phyloP scores from a whole-genome alignment of 306 rosid genomes.

The Cicer bijugum region DNA sequence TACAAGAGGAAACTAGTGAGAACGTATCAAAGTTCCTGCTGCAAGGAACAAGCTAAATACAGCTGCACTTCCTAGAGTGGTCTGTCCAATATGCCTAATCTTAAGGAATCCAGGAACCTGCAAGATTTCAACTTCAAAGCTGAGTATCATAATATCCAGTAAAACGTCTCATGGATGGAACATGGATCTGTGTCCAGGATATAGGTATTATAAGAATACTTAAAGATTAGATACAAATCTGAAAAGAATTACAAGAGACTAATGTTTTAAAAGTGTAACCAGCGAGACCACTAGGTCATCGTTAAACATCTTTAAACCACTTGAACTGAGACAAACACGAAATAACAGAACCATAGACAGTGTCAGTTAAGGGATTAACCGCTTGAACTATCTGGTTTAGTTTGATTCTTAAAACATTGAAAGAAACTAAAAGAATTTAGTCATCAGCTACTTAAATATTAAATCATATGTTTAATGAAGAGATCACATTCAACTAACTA shows the following conservation, averaged over 20 bases:
- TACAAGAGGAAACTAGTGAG: slow-evolving; percentile 42
- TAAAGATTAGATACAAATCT: slow-evolving; percentile 3
- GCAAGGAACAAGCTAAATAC: slow-evolving; percentile 60
- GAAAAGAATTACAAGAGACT: not conserved
- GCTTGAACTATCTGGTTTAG: too few relatives aligned
- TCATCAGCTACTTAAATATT: not conserved
- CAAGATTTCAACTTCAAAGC: slow-evolving; percentile 45
- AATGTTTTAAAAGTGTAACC: not conserved
- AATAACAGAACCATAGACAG: too few relatives aligned
- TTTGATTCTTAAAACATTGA: too few relatives aligned
- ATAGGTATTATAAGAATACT: not conserved
- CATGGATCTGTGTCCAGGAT: slow-evolving; percentile 5
- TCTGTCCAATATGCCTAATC: slow-evolving; percentile 58
- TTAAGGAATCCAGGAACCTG: slow-evolving; percentile 59
- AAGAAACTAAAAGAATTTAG: not conserved
- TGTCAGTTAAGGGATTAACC: too few relatives aligned
- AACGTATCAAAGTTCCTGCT: slow-evolving; percentile 60
- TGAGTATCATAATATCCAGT: slow-evolving; percentile 9
- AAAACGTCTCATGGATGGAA: not conserved
- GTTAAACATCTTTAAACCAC: too few relatives aligned
- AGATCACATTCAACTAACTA: slow-evolving; percentile 7
- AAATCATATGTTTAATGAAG: not conserved
- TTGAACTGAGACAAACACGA: too few relatives aligned
- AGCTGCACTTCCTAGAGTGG: slow-evolving; percentile 58
- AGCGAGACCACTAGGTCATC: too few relatives aligned